Percentiles rank a stretch among this genome's conserved stretches.
Conservation (phyloP, 1,284 basidiomycete species). For the Fomitopsis pinicola region DNA sequence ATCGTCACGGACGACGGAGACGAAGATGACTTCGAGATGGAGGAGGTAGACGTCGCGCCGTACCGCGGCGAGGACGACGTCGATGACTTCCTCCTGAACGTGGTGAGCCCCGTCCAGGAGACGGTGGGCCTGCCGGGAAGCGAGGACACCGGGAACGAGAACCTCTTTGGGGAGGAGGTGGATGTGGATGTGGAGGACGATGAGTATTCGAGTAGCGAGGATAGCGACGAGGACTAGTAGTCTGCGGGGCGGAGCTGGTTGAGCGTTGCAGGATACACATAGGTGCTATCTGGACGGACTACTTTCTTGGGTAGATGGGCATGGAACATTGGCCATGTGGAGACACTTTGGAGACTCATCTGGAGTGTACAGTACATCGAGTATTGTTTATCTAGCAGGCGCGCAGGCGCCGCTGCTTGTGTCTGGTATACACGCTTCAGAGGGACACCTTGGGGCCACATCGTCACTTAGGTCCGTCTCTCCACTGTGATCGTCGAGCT, state of each 20-base stretch:
- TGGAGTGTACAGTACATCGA: too few relatives aligned
- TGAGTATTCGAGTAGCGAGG: constrained; percentile 60
- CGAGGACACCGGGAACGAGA: background rate
- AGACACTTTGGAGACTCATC: too few relatives aligned
- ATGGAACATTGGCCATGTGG: too few relatives aligned
- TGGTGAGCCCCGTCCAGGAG: constrained; percentile 36
- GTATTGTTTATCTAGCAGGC: too few relatives aligned
- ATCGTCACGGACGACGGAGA: constrained; percentile 14
- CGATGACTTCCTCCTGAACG: constrained; percentile 26
- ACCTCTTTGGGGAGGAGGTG: background rate
- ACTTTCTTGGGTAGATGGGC: background rate
- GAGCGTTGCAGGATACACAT: background rate
- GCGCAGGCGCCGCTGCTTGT: too few relatives aligned
- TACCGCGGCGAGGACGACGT: constrained; percentile 27
- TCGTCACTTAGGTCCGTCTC: too few relatives aligned
- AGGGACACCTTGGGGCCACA: too few relatives aligned
- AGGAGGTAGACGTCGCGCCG: constrained; percentile 27
- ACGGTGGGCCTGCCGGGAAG: constrained; percentile 32
- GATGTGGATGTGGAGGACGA: constrained; percentile 41
- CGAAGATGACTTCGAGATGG: constrained; percentile 31
- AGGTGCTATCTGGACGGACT: background rate
- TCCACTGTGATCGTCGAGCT: too few relatives aligned
- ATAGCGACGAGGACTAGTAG: constrained; percentile 60
- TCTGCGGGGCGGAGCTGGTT: background rate
- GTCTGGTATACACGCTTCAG: too few relatives aligned